Evolutionary conservation across 2,329 filamentous ascomycete species (phyloP).

Genomic region (Colletotrichum tropicicola): DNA sequence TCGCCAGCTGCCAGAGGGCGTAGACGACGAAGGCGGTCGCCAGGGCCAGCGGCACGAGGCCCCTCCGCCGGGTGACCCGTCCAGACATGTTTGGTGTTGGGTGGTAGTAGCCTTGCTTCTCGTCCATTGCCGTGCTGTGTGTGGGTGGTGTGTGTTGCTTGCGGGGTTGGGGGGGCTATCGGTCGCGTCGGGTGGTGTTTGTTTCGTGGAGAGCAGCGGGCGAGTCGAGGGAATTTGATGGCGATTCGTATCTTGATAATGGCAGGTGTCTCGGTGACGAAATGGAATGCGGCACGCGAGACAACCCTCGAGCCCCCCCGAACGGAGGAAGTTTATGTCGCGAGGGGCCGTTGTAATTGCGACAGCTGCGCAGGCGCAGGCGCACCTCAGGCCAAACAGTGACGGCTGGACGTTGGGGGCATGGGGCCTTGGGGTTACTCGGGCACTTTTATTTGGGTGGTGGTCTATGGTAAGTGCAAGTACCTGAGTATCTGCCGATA

Average conservation of each 20-base stretch:
- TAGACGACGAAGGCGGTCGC: conserved; percentile 17
- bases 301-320: background rate
- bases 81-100: conserved; percentile 7
- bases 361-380: conserved; percentile 14
- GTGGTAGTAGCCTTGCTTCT: conserved; percentile 21
- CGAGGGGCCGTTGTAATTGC: conserved; percentile 22
- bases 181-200: background rate
- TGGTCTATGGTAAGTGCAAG: too few relatives aligned
- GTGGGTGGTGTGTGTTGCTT: background rate
- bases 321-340: conserved; percentile 23
- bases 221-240: too few relatives aligned
- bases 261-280: background rate
- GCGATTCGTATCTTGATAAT: too few relatives aligned
- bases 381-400: conserved; percentile 4
- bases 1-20: conserved; percentile 15
- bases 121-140: conserved; percentile 26
- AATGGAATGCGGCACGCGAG: background rate
- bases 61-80: conserved; percentile 11
- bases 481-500: too few relatives aligned
- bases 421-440: too few relatives aligned
- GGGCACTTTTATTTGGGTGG: too few relatives aligned
- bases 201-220: background rate
- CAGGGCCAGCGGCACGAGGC: background rate
- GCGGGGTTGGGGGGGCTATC: background rate
- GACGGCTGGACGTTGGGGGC: conserved; percentile 1